Base-by-base conservation (phyloP, 371 early-diverging fungal genomes). In the Cokeromyces recurvatus region DNA sequence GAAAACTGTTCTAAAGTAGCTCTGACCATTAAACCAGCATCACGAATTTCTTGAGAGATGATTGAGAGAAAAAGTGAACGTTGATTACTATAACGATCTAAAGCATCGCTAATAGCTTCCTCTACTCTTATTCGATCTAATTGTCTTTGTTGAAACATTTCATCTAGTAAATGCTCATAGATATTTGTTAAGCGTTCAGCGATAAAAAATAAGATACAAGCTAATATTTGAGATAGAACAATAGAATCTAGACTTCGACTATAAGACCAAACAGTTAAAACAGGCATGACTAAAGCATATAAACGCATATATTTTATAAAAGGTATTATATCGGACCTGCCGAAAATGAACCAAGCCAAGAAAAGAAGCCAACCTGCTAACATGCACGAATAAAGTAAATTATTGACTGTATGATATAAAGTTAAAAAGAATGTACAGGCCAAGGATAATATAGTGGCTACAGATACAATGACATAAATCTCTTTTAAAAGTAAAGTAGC, bases 1-100 rank as follows among this genome's bases (percentile, higher is more conserved):
- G 76, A 61, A 37, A 71, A 69, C 38, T 81, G 82, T 36, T 78
- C 75, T 11, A 81, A 46, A 1, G 77, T 73, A 12, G 77, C 71
- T 19, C 68, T 68, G 2, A 77, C 71, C 59, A 78, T 69, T 0
- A 66, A 44, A 1, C 78, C 70, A 10, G 74, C 74, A 55, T 76
- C 77, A 35, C 67, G 60, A 2, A 78, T 64, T 53, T 81, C 78
- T 47, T 74, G 70, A 5, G 76, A 69, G 2, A 75, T 62, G 0
- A 71, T 77, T 0, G 62, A 27, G 5, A 66, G 17, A 25, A 65
- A 69, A 1, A 51, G 23, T 3, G 53, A 22, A 19, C 63, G 48
- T 43, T 40, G 57, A 25, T 59, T 24, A 38, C 49, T 19, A 52
- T 67, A 42, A 48, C 47, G 32, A 39, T 61, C 42, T 40, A 64